A percentile compares a stretch with the other conserved stretches of the same genome.
Evolutionary conservation across 176 grass and related monocot species (phyloP).

Genomic region (Ensete ventricosum): DNA sequence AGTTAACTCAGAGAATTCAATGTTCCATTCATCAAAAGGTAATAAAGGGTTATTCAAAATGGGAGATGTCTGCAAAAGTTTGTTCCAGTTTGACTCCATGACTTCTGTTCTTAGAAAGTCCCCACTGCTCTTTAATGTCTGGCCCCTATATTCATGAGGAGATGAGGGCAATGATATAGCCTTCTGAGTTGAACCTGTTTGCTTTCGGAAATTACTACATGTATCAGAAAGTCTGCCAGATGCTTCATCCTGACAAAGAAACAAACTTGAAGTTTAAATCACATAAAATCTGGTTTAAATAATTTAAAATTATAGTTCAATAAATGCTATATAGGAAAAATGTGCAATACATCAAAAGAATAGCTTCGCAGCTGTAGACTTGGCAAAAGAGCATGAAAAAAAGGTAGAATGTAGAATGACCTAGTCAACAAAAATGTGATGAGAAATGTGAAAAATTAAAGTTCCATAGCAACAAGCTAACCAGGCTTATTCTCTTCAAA

Average conservation of each 20-base stretch:
- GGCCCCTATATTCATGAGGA: constrained; percentile 55
- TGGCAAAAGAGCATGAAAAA: too few relatives aligned
- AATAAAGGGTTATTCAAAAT: constrained; percentile 82
- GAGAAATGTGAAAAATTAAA: too few relatives aligned
- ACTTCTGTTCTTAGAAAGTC: constrained; percentile 56
- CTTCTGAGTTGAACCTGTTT: constrained; percentile 50
- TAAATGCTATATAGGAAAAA: too few relatives aligned
- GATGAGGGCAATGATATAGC: constrained; percentile 89
- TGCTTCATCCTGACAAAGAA: constrained; percentile 33
- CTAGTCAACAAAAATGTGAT: too few relatives aligned
- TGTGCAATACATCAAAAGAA: too few relatives aligned
- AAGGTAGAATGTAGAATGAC: too few relatives aligned
- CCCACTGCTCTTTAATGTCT: constrained; percentile 39
- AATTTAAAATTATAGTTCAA: too few relatives aligned
- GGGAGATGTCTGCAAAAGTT: constrained; percentile 66
- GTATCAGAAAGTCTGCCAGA: constrained; percentile 7
- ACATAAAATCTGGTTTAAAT: too few relatives aligned
- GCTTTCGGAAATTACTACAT: constrained; percentile 43
- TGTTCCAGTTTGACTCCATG: constrained; percentile 74
- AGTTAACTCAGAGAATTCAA: constrained; percentile 88
- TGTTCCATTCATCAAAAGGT: constrained; percentile 88
- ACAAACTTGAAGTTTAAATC: constrained; percentile 41
- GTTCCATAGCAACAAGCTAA: too few relatives aligned
- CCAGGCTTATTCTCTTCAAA: too few relatives aligned
- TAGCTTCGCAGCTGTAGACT: too few relatives aligned